Evolutionary conservation across 495 filamentous ascomycete genomes (phyloP), one percentile per base, ranked within the genome.

Genomic region (Gamarada debralockiae): DNA sequence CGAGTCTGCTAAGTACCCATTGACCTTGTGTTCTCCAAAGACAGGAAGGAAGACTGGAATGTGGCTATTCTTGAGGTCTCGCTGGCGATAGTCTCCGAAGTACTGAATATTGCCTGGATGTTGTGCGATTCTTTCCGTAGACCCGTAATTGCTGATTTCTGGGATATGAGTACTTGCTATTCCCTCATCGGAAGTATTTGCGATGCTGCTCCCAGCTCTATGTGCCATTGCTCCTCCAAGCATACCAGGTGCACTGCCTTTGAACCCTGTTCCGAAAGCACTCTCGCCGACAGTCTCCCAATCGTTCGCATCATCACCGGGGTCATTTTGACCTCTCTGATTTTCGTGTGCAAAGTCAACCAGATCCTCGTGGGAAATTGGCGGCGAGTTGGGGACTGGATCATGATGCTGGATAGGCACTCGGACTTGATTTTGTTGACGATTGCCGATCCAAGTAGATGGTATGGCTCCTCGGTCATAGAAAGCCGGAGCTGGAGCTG

Each of bases 231-330:
- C 23, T 17, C 31, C 44, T 47, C 51, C 18, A 55, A 34, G 25
- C 17, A 50, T 13, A 22, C 6, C 12, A 6, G 15, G 14, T 9
- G 17, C 15, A 20, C 44, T 36, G 33, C 31, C 18, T 22, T n/a
- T 25, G 18, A 20, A 12, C 40, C 17, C 37, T 8, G n/a, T 14
- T 2, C 41, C 48, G 13, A 36, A 42, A 8, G 40, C 44, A 48
- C 56, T 57, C 2, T 58, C 51, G 2, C 42, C 58, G 22, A 65
- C 56, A 6, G 62, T 65, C 33, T 65, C 59, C 62, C 62, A 65
- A 21, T 64, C 61, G 24, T 60, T 44, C 2, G 8, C 14, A 45
- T 59, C 58, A 33, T 56, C 58, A 4, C 52, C 52, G 10, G 22
- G 25, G 34, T 34, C 38, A 25, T 20, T 22, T 9, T 21, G 20